Base-by-base conservation (phyloP, 164 flowering plant genomes). In the Brasenia schreberi region DNA sequence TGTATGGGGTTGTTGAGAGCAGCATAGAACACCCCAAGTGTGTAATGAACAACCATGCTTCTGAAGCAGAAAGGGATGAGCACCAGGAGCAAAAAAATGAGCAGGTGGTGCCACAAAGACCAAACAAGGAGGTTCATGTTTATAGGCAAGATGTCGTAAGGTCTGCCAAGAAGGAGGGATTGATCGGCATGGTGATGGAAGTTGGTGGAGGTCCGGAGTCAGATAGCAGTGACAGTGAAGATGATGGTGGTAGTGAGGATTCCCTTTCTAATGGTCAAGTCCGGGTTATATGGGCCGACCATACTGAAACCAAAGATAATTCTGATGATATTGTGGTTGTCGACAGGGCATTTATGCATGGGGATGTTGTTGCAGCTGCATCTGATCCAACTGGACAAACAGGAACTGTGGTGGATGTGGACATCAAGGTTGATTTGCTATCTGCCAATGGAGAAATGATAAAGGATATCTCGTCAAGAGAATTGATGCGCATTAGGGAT, bases 321-420 rank as follows among this genome's bases (percentile, higher is more conserved):
- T 61, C 79, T 23, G 74, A 69, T 77, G 89, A 85, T 67, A 71
- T 95, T 43, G 73, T 71, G 19, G 88, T 92, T 64, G 67, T 86
- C 61, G 99, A 95, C 73, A 78, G 99, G 65, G 93, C 84, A 62
- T 90, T 90, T 76, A 73, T 92, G 74, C 97, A 88, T 75, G 97
- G 99, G 62, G 99, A 95, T 83, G 85, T 76, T 82, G 96, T 92
- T 73, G 87, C 96, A 70, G 68, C 94, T 73, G 81, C 81, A 69
- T 77, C 84, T 43, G 87, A 92, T 61, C 90, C 92, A 61, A 88
- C 89, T 1, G 97, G 97, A 42, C 97, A 95, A 78, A 73, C 87
- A 67, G 99, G 99, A 65, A 74, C 87, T 59, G 96, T 95, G 77
- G 87, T 85, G 65, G 97, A 88, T 81, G 89, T 88, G 45, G 79